Base-by-base conservation (phyloP, 2,329 filamentous ascomycete genomes). In the Pezicula carpinea region DNA sequence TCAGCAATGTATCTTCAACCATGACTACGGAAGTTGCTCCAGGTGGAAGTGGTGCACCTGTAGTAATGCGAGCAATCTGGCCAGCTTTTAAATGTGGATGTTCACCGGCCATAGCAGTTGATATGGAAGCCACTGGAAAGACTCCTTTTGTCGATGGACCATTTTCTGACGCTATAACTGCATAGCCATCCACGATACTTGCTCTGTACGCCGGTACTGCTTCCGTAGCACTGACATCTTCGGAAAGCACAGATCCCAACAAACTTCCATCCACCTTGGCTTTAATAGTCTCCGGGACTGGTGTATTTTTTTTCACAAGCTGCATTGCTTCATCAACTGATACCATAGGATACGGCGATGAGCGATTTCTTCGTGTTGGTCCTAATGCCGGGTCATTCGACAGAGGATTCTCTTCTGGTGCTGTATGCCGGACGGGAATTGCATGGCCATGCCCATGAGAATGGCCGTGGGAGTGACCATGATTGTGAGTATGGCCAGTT, bases 171-270 rank as follows among this genome's bases (percentile, higher is more conserved):
- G 81, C 84, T 32, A 91, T 82, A 0, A 95, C 79, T 2, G 93
- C 93, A 62, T 99, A 99, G 1, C 93, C 93, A 65, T 99, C 93
- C 1, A 99, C 93, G 34, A 96, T 97, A 62, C 92, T 97, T 15
- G 93, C 93, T 49, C 90, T 77, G 68, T 95, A 99, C 0, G 92
- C 93, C 0, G 93, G 93, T 0, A 99, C 93, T 6, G 85, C 81
- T 63, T 96, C 92, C 4, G 70, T 69, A 0, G 93, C 89, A 33
- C 74, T 79, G 19, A 99, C 84, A 55, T 95, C 86, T 62, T 90
- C 82, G 0, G 92, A 90, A 2, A 99, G 72, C 1, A 97, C 84
- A 7, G 78, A 80, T 6, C 89, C 89, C 1, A 92, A 79, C 1
- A 97, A 70, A 2, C 69, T 68, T 29, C 76, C 73, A 50, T 85